phyloP scores from a whole-genome alignment of 140 eudicot species.

The Cichorium intybus region DNA sequence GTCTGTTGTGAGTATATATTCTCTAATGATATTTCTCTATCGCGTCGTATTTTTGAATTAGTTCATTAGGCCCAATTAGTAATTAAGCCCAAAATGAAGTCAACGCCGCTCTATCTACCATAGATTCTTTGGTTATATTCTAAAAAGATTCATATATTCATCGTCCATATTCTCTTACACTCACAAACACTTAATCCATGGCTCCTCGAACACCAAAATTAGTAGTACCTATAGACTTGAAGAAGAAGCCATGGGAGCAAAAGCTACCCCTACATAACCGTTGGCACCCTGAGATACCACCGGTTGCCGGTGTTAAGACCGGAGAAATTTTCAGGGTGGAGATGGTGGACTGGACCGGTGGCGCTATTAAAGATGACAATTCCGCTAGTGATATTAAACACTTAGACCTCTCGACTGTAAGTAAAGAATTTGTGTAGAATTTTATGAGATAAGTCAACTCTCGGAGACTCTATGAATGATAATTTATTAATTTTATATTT shows the following conservation, averaged over 20 bases:
- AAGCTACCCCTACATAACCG: constrained; percentile 75
- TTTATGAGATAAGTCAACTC: constrained; percentile 24
- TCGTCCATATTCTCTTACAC: not conserved
- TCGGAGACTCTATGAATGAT: not conserved
- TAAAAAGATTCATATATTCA: constrained; percentile 12
- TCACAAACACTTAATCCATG: constrained; percentile 39
- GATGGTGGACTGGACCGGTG: constrained; percentile 95
- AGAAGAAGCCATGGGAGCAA: constrained; percentile 82
- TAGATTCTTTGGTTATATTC: constrained; percentile 16
- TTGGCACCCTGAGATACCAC: constrained; percentile 91
- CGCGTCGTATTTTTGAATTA: not conserved
- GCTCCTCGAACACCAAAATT: constrained; percentile 72
- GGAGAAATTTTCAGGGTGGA: constrained; percentile 76
- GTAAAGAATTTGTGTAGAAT: constrained; percentile 14
- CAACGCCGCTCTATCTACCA: constrained; percentile 14
- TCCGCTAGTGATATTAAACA: constrained; percentile 82
- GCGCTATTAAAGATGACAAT: constrained; percentile 68
- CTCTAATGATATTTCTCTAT: too few relatives aligned
- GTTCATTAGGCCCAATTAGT: not conserved
- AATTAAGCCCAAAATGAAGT: not conserved
- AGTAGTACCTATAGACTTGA: constrained; percentile 61
- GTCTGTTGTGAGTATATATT: constrained; percentile 77
- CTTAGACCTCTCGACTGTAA: constrained; percentile 84
- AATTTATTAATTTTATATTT: not conserved
- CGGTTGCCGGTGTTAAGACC: constrained; percentile 60